Conservation (phyloP, 257 asterid genomes). For the Cordia subcordata region DNA sequence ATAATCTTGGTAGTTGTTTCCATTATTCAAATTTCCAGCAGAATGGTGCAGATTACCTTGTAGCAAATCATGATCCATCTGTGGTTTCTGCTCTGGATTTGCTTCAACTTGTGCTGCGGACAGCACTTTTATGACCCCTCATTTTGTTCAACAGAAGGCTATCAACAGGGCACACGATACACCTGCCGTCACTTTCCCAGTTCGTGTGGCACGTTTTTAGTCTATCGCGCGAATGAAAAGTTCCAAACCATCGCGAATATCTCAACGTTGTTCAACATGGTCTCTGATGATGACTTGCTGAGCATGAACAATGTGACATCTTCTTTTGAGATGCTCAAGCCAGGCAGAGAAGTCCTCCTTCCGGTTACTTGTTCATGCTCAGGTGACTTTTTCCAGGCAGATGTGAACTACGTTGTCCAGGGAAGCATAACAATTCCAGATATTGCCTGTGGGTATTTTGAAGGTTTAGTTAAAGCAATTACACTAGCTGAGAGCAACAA, state of each 20-base stretch:
- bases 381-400: constrained; percentile 29
- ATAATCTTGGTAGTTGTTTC: too few relatives aligned
- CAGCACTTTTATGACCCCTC: constrained; percentile 54
- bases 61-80: constrained; percentile 20
- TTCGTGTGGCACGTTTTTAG: constrained; percentile 46
- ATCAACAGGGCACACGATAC: constrained; percentile 50
- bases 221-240: constrained; percentile 33
- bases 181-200: constrained; percentile 31
- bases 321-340: constrained; percentile 26
- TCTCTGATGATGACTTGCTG: constrained; percentile 24
- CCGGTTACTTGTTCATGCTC: constrained; percentile 51
- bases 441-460: constrained; percentile 45
- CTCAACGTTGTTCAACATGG: constrained; percentile 34
- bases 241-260: constrained; percentile 35
- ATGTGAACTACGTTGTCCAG: constrained; percentile 24
- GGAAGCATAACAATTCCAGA: constrained; percentile 12
- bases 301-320: constrained; percentile 31
- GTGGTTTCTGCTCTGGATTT: constrained; percentile 23
- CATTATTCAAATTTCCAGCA: neutral
- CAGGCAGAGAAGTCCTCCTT: constrained; percentile 48
- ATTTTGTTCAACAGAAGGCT: constrained; percentile 30
- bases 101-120: constrained; percentile 20
- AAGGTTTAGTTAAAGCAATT: constrained; percentile 51
- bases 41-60: constrained; percentile 8
- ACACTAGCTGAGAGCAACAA: constrained; percentile 32